Conservation (phyloP, 148 eudicot genomes). For the Rhododendron williamsianum region DNA sequence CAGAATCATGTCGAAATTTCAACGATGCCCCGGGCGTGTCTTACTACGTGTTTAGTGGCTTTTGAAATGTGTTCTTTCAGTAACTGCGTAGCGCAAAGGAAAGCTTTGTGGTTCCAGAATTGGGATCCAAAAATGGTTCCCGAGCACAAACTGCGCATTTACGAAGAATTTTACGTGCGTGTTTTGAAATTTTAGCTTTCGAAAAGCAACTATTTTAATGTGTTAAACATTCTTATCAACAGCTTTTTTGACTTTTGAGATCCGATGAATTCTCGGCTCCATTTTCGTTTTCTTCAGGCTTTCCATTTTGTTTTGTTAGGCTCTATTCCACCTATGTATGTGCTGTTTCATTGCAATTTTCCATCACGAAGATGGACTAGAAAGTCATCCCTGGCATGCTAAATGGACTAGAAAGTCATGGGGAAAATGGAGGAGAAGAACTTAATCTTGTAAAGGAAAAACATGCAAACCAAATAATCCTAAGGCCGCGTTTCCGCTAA, state of each 20-base stretch:
- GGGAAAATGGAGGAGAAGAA: no score
- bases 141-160: not conserved
- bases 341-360: not conserved
- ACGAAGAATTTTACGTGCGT: no score
- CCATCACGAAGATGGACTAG: not conserved
- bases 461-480: no score
- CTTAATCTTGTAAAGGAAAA: no score
- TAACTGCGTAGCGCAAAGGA: not conserved
- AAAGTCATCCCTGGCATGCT: not conserved
- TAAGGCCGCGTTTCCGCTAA: no score
- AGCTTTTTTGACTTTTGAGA: not conserved
- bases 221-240: no score
- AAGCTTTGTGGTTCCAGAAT: not conserved
- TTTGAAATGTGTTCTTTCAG: not conserved
- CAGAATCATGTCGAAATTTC: not conserved
- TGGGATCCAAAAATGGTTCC: not conserved
- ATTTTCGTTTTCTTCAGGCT: no score
- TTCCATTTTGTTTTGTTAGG: not conserved
- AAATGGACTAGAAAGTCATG: not conserved
- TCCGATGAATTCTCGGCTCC: not conserved
- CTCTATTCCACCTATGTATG: not conserved
- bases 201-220: not conserved
- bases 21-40: not conserved
- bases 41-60: not conserved
- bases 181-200: not conserved